Base-by-base conservation (phyloP, 2,329 filamentous ascomycete genomes). In the Diaporthe sp. region DNA sequence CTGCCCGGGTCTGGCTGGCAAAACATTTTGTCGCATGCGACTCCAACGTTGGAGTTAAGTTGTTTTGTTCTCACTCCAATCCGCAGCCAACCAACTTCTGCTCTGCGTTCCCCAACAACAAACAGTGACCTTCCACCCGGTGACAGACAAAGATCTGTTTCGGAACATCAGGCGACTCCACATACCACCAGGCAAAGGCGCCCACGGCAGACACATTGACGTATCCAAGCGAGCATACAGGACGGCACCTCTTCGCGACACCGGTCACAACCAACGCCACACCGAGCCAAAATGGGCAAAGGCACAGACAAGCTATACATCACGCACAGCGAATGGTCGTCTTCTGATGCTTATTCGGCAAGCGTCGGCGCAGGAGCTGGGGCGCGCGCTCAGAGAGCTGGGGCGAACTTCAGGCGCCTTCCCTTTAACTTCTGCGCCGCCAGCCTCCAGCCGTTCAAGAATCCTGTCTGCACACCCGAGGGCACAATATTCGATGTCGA, bases 371-470 rank as follows among this genome's bases (percentile, higher is more conserved):
- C 93, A 74, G 92, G 92, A 79, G 91, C 93, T 74, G 92, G 92
- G 70, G 83, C 90, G 82, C 83, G 92, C 86, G 84, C 89, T 81
- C 78, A 87, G 84, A 83, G 89, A 65, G 85, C 87, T 3, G 90
- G 91, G 78, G 89, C 91, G 67, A 90, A 90, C 51, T 98, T 98
- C 87, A 95, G 94, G 82, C 94, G 95, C 61, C 90, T 99, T 1
- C 97, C 97, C 42, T 99, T 97, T 90, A 98, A 98, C 88, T 98
- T 97, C 86, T 99, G 97, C 90, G 95, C 97, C 77, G 93, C 98
- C 53, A 98, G 95, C 76, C 92, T 99, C 46, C 97, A 98, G 82
- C 97, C 97, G 10, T 99, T 98, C 87, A 92, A 93, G 82, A 94
- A 98, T 81, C 96, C 97, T 7, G 97, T 99, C 49, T 99, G 97